Percentiles rank a stretch among this genome's conserved stretches.
Evolutionary conservation across 805 yeast genomes (phyloP).

Genomic region (Wickerhamomyces bisporus): DNA sequence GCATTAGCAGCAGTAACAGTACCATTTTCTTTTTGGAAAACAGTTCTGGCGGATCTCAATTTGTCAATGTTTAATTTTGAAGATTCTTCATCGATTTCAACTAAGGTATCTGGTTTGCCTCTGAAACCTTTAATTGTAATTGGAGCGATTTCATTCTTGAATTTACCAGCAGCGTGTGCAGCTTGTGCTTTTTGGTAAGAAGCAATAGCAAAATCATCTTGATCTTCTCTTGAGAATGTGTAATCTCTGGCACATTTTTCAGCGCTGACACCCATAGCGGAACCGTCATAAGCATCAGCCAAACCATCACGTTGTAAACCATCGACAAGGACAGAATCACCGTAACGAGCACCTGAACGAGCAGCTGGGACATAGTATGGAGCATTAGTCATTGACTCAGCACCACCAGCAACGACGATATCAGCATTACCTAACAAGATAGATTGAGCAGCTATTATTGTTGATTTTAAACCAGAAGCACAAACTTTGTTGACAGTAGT

Average conservation of each 20-base stretch:
- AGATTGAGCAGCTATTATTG: slow-evolving; percentile 85
- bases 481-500: slow-evolving; percentile 95
- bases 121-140: slow-evolving; percentile 84
- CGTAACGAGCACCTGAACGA: slow-evolving; percentile 86
- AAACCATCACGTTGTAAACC: slow-evolving; percentile 93
- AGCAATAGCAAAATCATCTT: slow-evolving; percentile 80
- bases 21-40: slow-evolving; percentile 89
- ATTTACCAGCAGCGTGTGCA: slow-evolving; percentile 80
- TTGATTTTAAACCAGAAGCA: slow-evolving; percentile 92
- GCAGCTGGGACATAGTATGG: slow-evolving; percentile 89
- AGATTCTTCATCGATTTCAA: slow-evolving; percentile 80
- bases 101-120: slow-evolving; percentile 77
- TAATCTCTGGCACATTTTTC: slow-evolving; percentile 93
- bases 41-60: slow-evolving; percentile 83
- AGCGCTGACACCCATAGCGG: slow-evolving; percentile 95
- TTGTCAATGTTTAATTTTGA: slow-evolving; percentile 71
- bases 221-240: slow-evolving; percentile 72
- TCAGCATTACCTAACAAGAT: slow-evolving; percentile 87
- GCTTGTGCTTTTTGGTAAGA: slow-evolving; percentile 83
- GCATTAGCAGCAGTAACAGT: slow-evolving; percentile 98
- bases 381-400: slow-evolving; percentile 94
- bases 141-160: slow-evolving; percentile 77
- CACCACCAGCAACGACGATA: slow-evolving; percentile 94
- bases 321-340: slow-evolving; percentile 74
- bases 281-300: slow-evolving; percentile 81